phyloP scores from a whole-genome alignment of 2,329 filamentous ascomycete species.

The Didymellaceae sp. region DNA sequence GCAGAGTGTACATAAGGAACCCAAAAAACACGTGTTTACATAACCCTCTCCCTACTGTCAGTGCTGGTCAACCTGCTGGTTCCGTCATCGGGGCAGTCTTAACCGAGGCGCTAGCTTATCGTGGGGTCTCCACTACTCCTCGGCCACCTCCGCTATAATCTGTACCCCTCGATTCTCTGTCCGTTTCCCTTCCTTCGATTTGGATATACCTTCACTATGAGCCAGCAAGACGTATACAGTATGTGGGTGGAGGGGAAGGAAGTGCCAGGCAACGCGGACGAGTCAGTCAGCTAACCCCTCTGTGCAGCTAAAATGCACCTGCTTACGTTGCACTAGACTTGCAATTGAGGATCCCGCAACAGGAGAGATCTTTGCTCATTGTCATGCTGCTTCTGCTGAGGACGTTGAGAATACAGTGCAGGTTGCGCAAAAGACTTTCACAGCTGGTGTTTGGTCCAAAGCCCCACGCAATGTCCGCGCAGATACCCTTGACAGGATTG shows the following conservation, averaged over 20 bases:
- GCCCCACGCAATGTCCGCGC: slow-evolving; percentile 65
- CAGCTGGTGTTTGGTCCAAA: slow-evolving; percentile 63
- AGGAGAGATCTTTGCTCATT: slow-evolving; percentile 60
- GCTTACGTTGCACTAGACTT: slow-evolving; percentile 50
- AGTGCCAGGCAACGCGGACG: slow-evolving; percentile 51
- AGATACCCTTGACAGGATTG: slow-evolving; percentile 67
- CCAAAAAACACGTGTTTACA: too few species aligned
- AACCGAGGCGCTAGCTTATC: slow-evolving; percentile 28
- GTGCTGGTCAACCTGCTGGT: too few species aligned
- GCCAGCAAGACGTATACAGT: slow-evolving; percentile 24
- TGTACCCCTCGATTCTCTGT: slow-evolving; percentile 4
- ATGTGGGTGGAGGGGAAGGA: slow-evolving; percentile 56
- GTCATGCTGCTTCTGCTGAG: slow-evolving; percentile 55
- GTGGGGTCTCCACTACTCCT: slow-evolving; percentile 24
- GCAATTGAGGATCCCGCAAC: slow-evolving; percentile 62
- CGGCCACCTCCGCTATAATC: slow-evolving; percentile 27
- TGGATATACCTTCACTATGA: slow-evolving; percentile 12
- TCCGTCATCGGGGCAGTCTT: slow-evolving; percentile 13
- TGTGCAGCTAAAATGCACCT: slow-evolving; percentile 7
- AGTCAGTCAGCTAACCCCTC: slow-evolving; percentile 50
- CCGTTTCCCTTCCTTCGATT: background rate
- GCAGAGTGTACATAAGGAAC: too few species aligned
- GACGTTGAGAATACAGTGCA: slow-evolving; percentile 55
- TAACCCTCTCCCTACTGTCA: too few species aligned
- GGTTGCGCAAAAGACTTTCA: slow-evolving; percentile 56